A percentile compares a stretch with the other conserved stretches of the same genome.
These are phyloP conservation scores for Vigna hirtella DNA, from an alignment of 306 rosid genomes.

Conservation along the genomic window DNA sequence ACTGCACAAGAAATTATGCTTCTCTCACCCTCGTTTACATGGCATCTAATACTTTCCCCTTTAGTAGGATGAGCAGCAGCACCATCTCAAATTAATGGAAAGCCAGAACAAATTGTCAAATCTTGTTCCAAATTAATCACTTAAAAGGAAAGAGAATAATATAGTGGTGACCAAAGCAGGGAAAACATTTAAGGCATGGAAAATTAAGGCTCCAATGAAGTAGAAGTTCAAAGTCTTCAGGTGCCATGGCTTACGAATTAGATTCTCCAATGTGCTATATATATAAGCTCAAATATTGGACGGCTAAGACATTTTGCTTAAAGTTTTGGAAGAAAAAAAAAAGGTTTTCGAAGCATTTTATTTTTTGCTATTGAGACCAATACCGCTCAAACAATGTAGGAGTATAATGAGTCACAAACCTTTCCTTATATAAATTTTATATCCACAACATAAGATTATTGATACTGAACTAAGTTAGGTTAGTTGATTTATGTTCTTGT, in stretches of 20 bases:
- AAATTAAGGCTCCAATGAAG: slow-evolving; percentile 31
- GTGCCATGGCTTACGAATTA: slow-evolving; percentile 38
- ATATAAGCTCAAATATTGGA: slow-evolving; percentile 12
- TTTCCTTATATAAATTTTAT: no score
- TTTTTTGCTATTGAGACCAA: no score
- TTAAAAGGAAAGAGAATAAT: slow-evolving; percentile 40
- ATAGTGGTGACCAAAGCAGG: slow-evolving; percentile 32
- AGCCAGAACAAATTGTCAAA: slow-evolving; percentile 61
- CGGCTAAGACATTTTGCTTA: neutral
- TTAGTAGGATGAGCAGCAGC: slow-evolving; percentile 37
- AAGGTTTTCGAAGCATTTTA: no score
- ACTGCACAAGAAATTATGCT: slow-evolving; percentile 45
- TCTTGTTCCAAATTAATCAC: slow-evolving; percentile 44
- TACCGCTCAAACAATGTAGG: no score
- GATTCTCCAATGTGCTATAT: slow-evolving; percentile 27
- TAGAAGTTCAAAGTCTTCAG: slow-evolving; percentile 29
- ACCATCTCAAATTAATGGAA: slow-evolving; percentile 29
- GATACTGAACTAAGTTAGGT: no score
- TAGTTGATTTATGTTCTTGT: no score
- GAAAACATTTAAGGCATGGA: slow-evolving; percentile 15
- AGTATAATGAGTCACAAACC: no score
- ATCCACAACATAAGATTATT: no score
- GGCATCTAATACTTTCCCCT: slow-evolving; percentile 62
- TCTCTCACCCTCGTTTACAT: slow-evolving; percentile 34
- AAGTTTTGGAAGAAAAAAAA: no score